phyloP scores from a whole-genome alignment of 2,329 filamentous ascomycete species.

The Monosporascus sp. region DNA sequence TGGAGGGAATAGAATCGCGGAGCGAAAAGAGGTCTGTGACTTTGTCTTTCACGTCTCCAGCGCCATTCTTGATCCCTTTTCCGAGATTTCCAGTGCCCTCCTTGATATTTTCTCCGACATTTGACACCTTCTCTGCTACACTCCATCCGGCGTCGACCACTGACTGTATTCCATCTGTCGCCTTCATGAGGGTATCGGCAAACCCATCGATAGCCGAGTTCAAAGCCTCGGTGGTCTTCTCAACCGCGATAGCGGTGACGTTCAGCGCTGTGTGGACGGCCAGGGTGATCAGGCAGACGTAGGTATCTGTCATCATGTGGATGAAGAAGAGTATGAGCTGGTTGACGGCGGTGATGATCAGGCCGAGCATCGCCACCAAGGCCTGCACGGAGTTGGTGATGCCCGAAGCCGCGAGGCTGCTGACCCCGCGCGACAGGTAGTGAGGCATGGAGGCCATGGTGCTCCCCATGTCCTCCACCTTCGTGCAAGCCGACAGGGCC shows the following conservation, averaged over 20 bases:
- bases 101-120: conserved; percentile 32
- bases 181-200: conserved; percentile 38
- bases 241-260: conserved; percentile 45
- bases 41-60: conserved; percentile 24
- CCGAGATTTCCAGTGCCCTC: conserved; percentile 11
- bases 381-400: conserved; percentile 77
- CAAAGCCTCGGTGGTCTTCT: conserved; percentile 39
- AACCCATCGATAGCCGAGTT: conserved; percentile 42
- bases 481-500: conserved; percentile 82
- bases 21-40: conserved; percentile 43
- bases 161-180: conserved; percentile 51
- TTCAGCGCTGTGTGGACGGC: conserved; percentile 75
- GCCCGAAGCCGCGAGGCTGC: conserved; percentile 72
- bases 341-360: conserved; percentile 79
- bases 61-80: conserved; percentile 4
- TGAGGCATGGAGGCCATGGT: conserved; percentile 98
- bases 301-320: conserved; percentile 84
- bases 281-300: conserved; percentile 82
- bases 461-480: conserved; percentile 88
- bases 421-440: conserved; percentile 85
- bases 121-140: conserved; percentile 52
- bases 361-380: conserved; percentile 70
- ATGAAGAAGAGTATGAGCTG: conserved; percentile 88
- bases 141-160: conserved; percentile 44
- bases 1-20: not conserved